phyloP scores from a whole-genome alignment of 2,329 filamentous ascomycete genomes.

The Xylaria sp. region DNA sequence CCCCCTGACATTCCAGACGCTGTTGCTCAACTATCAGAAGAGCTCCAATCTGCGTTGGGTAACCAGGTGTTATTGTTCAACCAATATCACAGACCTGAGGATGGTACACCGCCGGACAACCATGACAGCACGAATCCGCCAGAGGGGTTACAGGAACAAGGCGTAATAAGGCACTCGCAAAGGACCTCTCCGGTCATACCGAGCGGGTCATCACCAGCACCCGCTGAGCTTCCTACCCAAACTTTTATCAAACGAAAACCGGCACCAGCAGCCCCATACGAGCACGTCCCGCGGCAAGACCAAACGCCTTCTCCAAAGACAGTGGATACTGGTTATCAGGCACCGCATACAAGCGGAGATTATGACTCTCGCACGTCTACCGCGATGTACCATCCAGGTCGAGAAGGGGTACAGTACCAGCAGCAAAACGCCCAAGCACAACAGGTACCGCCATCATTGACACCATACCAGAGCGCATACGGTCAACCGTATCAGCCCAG shows the following conservation, averaged over 20 bases:
- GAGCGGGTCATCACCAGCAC: slow-evolving; percentile 9
- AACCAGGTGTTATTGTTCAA: slow-evolving; percentile 32
- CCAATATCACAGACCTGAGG: slow-evolving; percentile 17
- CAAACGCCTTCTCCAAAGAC: slow-evolving; percentile 31
- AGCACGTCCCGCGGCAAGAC: slow-evolving; percentile 15
- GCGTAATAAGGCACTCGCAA: background rate
- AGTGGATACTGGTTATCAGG: slow-evolving; percentile 22
- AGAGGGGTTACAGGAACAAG: background rate
- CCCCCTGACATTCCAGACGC: slow-evolving; percentile 10
- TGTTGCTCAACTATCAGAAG: slow-evolving; percentile 27
- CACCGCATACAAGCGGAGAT: slow-evolving; percentile 7
- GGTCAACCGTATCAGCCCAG: slow-evolving; percentile 31
- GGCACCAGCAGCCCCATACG: slow-evolving; percentile 24
- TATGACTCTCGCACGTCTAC: slow-evolving; percentile 10
- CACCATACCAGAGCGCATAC: slow-evolving; percentile 25
- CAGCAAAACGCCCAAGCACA: slow-evolving; percentile 20
- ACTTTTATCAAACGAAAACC: slow-evolving; percentile 33
- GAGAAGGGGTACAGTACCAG: slow-evolving; percentile 9
- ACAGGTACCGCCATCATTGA: slow-evolving; percentile 19
- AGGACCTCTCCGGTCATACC: slow-evolving; percentile 3
- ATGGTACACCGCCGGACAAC: background rate
- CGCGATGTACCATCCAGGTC: slow-evolving; percentile 19
- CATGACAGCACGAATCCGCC: background rate
- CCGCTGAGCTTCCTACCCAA: slow-evolving; percentile 31
- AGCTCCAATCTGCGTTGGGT: slow-evolving; percentile 34